Conservation (phyloP, 257 asterid genomes). For the Prunella vulgaris region DNA sequence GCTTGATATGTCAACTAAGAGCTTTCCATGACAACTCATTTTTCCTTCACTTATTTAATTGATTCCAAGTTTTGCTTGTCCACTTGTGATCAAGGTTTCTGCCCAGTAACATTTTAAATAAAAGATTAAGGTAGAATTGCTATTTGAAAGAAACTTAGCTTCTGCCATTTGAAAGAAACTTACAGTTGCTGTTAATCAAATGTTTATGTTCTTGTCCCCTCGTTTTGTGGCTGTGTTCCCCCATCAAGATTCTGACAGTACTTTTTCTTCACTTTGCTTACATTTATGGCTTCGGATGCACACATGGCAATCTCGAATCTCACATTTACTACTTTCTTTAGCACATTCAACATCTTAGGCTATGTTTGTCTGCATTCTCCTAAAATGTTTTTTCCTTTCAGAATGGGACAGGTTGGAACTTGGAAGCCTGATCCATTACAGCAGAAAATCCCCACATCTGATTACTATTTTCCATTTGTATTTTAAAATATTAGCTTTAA, state of each 20-base stretch:
- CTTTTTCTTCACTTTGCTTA: neutral
- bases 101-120: neutral
- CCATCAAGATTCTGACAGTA: neutral
- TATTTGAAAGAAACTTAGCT: no score
- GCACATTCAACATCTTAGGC: conserved; percentile 1
- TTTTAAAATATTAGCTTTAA: neutral
- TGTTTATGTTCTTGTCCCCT: neutral
- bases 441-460: neutral
- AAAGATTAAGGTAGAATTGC: neutral
- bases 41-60: neutral
- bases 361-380: neutral
- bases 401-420: conserved; percentile 2
- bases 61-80: neutral
- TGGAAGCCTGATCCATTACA: neutral
- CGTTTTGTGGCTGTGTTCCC: neutral
- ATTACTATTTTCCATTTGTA: neutral
- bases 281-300: neutral
- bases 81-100: neutral
- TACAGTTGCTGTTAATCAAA: neutral
- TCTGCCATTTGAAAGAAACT: neutral
- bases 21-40: neutral
- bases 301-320: neutral
- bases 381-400: neutral
- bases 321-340: neutral
- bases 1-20: neutral